Base-by-base conservation (phyloP, 805 yeast genomes). In the Ogataea paraovalis region DNA sequence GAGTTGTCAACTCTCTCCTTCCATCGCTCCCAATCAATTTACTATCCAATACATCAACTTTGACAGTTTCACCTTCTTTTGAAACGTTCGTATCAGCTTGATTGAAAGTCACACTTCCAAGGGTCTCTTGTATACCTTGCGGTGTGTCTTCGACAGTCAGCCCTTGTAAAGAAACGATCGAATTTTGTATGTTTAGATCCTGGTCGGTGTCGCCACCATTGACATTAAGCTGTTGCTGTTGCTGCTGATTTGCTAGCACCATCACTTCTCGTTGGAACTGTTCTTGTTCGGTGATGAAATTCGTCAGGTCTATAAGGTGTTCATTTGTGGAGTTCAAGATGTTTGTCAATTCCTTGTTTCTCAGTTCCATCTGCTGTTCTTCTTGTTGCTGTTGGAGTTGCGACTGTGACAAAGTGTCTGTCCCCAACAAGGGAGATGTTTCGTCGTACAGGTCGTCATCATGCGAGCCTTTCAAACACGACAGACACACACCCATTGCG, bases 301-400 rank as follows among this genome's bases (percentile, higher is more conserved):
- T 55, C 1, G 63, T 48, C 27, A 61, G 49, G 46, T 64, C 67
- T n/a, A 63, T 61, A 16, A 66, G 49, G 45, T 62, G 60, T 28
- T 66, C 70, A 45, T 65, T 66, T 5, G 70, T 64, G 16, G 65
- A 55, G 44, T 63, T 63, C 16, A 66, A 51, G 27, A 66, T 66
- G 38, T 58, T 59, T 43, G 62, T 58, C 44, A 66, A 54, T 40
- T 65, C 66, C 34, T 59, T 64, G 42, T 66, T 64, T 36, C 70
- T 56, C 14, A 53, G 54, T 46, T 63, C 67, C 30, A 56, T 44
- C 5, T 50, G 43, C 8, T 56, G 53, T 25, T 61, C 63, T 32
- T 55, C 51, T n/a, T 57, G 62, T 14, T 54, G 56, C 47, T 58
- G 59, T 34, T 53, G 52, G 16, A 30, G 34, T 30, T 53, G 57